Evolutionary conservation across 805 yeast species (phyloP), one percentile per base, ranked within the genome.

Genomic region (Clavispora phyllophila): DNA sequence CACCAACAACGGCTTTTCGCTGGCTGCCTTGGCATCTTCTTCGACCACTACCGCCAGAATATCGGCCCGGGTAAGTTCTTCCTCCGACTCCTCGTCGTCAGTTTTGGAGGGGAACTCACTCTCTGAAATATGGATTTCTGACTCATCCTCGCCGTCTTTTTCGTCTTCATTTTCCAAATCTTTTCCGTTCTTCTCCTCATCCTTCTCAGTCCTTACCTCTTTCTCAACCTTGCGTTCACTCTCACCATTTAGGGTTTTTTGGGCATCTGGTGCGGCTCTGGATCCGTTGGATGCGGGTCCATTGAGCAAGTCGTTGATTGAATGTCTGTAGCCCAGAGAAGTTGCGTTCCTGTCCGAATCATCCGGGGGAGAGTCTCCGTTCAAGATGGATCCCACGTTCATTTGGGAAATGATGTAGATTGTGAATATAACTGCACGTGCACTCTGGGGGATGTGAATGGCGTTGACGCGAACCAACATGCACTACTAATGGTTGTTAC

Each of bases 371-470:
- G 50, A 39, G 31, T 51, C 55, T 18, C 55, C 52, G 33, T 50
- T 51, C 15, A 51, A 44, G 37, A 51, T 50, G 23, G 56, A 51
- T 6, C 54, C 56, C 18, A 51, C 56, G 33, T 51, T 51, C 56
- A 51, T 51, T 9, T 28, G n/a, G 31, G 31, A 9, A 14, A 14
- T n/a, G 31, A 14, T 3, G 9, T 17, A 14, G 28, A 9, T 5
- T 5, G 8, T 25, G 28, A 3, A 25, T 3, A 5, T 12, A n/a
- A 25, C 28, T 25, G 14, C 27, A 9, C 25, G n/a, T n/a, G n/a
- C n/a, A n/a, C n/a, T n/a, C n/a, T n/a, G n/a, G n/a, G n/a, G n/a
- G n/a, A n/a, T n/a, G n/a, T n/a, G n/a, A n/a, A n/a, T n/a, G n/a
- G n/a, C n/a, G n/a, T n/a, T n/a, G n/a, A n/a, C n/a, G n/a, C n/a